These are phyloP conservation scores for Penicillium verhagenii DNA, from an alignment of 495 filamentous ascomycete genomes.

Conservation along the genomic window DNA sequence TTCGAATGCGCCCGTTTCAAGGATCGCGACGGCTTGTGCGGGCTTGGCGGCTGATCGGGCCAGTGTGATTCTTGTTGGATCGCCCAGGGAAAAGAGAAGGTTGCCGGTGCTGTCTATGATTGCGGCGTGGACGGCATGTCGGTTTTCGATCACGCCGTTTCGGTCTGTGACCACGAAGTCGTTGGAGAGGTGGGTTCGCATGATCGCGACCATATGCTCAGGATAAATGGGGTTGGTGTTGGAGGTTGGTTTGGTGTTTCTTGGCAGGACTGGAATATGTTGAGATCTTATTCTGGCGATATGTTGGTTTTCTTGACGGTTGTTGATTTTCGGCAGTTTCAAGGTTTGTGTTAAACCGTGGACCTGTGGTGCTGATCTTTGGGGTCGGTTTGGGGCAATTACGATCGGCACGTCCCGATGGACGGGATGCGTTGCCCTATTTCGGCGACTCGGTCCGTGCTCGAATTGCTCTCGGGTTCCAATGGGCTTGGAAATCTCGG, in stretches of 20 bases:
- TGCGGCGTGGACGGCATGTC: constrained; percentile 38
- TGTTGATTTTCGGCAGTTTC: neutral
- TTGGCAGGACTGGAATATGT: too few species aligned
- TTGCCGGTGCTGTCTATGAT: constrained; percentile 30
- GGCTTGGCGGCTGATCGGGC: constrained; percentile 45
- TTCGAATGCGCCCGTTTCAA: constrained; percentile 31
- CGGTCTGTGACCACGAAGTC: constrained; percentile 29
- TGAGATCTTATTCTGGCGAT: too few species aligned
- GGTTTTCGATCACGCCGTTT: constrained; percentile 35
- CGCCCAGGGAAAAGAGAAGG: constrained; percentile 34
- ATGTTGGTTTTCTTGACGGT: neutral
- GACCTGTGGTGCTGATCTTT: too few species aligned
- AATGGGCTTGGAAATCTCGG: too few species aligned
- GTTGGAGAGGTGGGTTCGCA: constrained; percentile 15
- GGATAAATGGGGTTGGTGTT: neutral
- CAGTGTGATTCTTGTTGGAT: constrained; percentile 37
- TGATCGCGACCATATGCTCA: neutral
- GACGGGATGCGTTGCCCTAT: neutral
- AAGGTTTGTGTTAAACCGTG: too few species aligned
- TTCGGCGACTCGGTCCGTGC: neutral
- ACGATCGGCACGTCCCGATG: neutral
- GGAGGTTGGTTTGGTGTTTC: neutral
- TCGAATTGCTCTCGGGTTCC: too few species aligned
- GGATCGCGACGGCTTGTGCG: constrained; percentile 35
- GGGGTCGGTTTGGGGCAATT: neutral